Percentiles rank a stretch among this genome's conserved stretches.
Conservation (phyloP, 768 basidiomycete genomes). For the Leccinum disarticulatum region DNA sequence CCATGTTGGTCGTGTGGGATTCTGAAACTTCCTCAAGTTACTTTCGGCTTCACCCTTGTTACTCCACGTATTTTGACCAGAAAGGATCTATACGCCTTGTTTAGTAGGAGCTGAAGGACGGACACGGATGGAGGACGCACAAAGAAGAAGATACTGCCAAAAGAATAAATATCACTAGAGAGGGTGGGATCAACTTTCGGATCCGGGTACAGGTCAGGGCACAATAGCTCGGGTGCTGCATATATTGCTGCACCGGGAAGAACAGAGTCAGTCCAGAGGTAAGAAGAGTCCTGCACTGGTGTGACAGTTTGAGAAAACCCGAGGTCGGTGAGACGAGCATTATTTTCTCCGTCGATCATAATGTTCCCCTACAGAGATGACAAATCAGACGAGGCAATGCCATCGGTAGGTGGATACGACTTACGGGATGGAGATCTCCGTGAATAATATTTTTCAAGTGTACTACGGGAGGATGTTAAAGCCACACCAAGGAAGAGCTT, state of each 20-base stretch:
- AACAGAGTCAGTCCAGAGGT: background rate
- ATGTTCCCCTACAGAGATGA: conserved; percentile 1
- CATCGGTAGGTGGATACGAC: background rate
- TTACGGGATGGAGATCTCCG: conserved; percentile 8
- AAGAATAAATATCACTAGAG: conserved; percentile 1
- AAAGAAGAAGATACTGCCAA: conserved; percentile 8
- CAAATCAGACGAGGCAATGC: background rate
- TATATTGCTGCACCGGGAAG: background rate
- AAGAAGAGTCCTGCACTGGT: background rate
- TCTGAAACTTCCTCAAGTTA: background rate
- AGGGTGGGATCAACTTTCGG: background rate
- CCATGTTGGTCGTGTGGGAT: conserved; percentile 1
- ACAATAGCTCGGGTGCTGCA: conserved; percentile 6
- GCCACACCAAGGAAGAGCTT: background rate
- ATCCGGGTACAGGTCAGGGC: background rate
- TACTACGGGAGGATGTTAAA: background rate
- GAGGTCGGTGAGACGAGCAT: conserved; percentile 5
- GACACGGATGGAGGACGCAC: background rate
- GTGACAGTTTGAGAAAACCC: conserved; percentile 3
- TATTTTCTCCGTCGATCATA: background rate
- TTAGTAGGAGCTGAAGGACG: background rate
- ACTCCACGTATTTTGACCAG: background rate
- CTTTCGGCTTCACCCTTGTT: background rate
- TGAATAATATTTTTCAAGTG: conserved; percentile 1
- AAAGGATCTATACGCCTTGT: background rate